Percentiles rank a stretch among this genome's conserved stretches.
Evolutionary conservation across 2,329 filamentous ascomycete genomes (phyloP).

Genomic region (Pseudogymnoascus sp.): DNA sequence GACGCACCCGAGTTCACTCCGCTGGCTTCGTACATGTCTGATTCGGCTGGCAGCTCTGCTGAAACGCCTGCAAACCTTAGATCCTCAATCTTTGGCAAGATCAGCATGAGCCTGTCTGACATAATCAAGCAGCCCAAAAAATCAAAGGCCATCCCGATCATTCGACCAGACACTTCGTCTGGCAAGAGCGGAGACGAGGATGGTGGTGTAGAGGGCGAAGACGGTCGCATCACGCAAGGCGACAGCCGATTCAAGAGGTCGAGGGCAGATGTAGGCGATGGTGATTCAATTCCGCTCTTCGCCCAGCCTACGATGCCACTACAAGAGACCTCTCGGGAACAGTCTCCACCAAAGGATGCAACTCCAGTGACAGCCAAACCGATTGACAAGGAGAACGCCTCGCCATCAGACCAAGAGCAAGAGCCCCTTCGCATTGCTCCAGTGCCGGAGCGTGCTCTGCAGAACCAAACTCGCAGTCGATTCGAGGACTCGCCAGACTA

Average conservation of each 20-base stretch:
- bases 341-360: slow-evolving; percentile 24
- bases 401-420: slow-evolving; percentile 15
- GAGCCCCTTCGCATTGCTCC: slow-evolving; percentile 24
- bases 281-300: slow-evolving; percentile 67
- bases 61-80: slow-evolving; percentile 24
- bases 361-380: slow-evolving; percentile 10
- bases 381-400: slow-evolving; percentile 27
- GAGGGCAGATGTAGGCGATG: slow-evolving; percentile 54
- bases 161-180: slow-evolving; percentile 51
- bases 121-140: slow-evolving; percentile 58
- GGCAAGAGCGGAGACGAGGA: slow-evolving; percentile 29
- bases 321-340: slow-evolving; percentile 25
- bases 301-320: slow-evolving; percentile 43
- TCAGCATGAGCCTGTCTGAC: slow-evolving; percentile 53
- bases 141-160: slow-evolving; percentile 77
- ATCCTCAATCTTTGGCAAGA: slow-evolving; percentile 59
- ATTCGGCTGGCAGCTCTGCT: slow-evolving; percentile 39
- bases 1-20: slow-evolving; percentile 73
- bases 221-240: slow-evolving; percentile 53
- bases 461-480: slow-evolving; percentile 36
- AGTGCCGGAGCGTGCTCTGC: slow-evolving; percentile 29
- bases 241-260: slow-evolving; percentile 69
- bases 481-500: slow-evolving; percentile 45
- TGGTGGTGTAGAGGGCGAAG: slow-evolving; percentile 43
- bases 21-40: slow-evolving; percentile 34